Base-by-base conservation (phyloP, 2,329 filamentous ascomycete species). In the Domatiomyces catenatus region DNA sequence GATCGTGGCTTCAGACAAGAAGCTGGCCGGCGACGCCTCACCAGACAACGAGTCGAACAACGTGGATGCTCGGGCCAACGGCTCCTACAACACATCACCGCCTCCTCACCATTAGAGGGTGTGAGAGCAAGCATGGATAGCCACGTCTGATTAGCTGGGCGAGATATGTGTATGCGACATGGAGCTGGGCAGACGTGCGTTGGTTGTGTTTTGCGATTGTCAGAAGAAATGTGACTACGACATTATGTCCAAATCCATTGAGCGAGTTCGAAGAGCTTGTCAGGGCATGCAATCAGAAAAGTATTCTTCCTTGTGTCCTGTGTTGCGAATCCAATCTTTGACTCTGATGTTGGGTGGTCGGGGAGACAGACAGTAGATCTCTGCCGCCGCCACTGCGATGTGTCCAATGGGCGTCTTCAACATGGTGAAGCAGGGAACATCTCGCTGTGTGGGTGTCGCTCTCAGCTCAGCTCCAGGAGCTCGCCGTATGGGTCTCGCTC, bases 1-100 rank as follows among this genome's bases (percentile, higher is more conserved):
- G 50, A 61, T 61, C 24, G 55, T 59, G 32, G 57, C 55, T 19
- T 56, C 56, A 1, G 59, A 61, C 44, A 59, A 60, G 42, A 56
- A 56, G 32, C 54, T 57, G 46, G 55, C 57, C 18, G 58, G 55
- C 19, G 55, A 59, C 42, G 58, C 51, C 22, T 60, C 58, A n/a
- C 58, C 58, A 8, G 52, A 56, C 46, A 54, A 59, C 39, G 56
- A 56, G 8, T 49, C 55, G 6, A 54, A 49, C 46, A 58, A 57
- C 46, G 51, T 55, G 24, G 56, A 58, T 45, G 48, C 52, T 46
- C 53, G 54, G 48, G 52, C 56, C 18, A 58, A 57, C 46, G 58
- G 58, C 22, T 55, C 55, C 10, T 59, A 59, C 32, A 53, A 55
- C 32, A 59, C 58, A 12, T 58, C 56, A 42, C 58, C 58, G 28